Evolutionary conservation across 163 green algal genomes (phyloP).

Genomic region (Scenedesmus sp.): DNA sequence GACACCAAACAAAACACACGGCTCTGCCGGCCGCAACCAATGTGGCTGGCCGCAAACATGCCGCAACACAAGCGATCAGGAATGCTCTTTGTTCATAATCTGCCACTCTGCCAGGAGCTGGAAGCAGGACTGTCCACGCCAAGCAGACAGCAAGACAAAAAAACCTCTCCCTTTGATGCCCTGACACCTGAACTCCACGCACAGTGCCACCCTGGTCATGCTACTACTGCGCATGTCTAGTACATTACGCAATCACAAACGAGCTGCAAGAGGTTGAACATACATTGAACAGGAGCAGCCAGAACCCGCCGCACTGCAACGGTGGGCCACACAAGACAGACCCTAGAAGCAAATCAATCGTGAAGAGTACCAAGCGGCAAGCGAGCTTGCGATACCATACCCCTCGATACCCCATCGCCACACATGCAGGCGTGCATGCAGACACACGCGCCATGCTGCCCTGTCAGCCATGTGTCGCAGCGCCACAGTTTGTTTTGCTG

Average conservation of each 20-base stretch:
- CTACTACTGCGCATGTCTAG: not conserved
- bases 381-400: not conserved
- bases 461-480: not conserved
- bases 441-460: not conserved
- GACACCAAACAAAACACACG: not conserved
- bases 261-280: not conserved
- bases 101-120: not conserved
- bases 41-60: not conserved
- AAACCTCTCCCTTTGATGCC: not conserved
- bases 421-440: not conserved
- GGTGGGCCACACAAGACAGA: not conserved
- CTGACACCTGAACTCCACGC: not conserved
- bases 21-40: not conserved
- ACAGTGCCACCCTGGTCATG: not conserved
- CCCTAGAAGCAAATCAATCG: not conserved
- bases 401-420: not conserved
- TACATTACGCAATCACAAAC: not conserved
- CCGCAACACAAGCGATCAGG: not conserved
- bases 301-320: not conserved
- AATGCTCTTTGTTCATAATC: not conserved
- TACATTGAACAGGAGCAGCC: not conserved
- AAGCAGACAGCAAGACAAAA: not conserved
- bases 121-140: not conserved
- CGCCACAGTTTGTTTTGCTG: not conserved
- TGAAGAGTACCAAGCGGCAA: not conserved